Base-by-base conservation (phyloP, 2,329 filamentous ascomycete genomes). In the Aspergillus floridensis region DNA sequence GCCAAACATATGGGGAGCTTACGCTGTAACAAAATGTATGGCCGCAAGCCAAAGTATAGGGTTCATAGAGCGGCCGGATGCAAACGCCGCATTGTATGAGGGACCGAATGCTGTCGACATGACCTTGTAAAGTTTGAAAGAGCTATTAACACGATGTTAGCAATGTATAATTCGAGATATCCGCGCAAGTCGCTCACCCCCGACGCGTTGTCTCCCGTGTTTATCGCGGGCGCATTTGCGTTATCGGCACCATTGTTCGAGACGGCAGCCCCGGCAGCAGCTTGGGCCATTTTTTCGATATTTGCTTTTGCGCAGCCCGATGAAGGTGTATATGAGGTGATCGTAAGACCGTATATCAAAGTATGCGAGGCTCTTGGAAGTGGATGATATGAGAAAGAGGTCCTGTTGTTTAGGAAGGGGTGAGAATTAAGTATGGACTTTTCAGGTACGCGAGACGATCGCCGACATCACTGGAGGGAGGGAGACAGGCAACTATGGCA, bases 11-110 rank as follows among this genome's bases (percentile, higher is more conserved):
- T 35, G 32, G 50, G 44, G 49, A 8, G 74, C 82, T 72, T 64
- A 86, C 84, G 49, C 82, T 85, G 70, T 90, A 90, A 76, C 88
- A 90, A 73, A 88, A 90, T 6, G 87, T 89, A 71, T 90, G 88
- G 3, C 88, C 88, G 67, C 88, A 90, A 6, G 80, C 80, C 55
- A 89, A 80, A 19, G 85, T 87, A 74, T 86, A 90, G 2, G 88
- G 88, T 72, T 90, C 87, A 74, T 89, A 89, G 53, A 90, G 80
- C 52, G 87, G 81, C 57, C 84, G 82, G 65, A 88, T 84, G 73
- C 88, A 90, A 63, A 90, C 86, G 63, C 86, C 86, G 76, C 88
- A 90, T 59, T 85, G 86, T 66, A 88, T 77, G 32, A 88, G 79
- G 31, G 75, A 76, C 64, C 86, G 81, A 62, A 90, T 82, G 65